Evolutionary conservation across 192 early-diverging fungal genomes (phyloP).

Genomic region (Powellomyces hirtus): DNA sequence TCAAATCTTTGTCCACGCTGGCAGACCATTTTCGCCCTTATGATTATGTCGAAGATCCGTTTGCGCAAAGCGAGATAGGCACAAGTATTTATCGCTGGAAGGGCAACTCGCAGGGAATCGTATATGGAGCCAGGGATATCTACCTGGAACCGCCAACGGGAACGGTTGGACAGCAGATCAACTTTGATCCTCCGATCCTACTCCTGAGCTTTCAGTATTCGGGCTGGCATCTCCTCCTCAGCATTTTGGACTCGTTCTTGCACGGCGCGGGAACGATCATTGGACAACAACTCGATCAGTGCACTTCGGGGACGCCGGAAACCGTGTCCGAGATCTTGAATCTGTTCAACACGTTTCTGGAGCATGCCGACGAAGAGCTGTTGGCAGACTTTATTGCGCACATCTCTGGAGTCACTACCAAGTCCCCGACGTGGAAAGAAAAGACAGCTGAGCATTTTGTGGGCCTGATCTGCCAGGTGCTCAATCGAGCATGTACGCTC

Average conservation of each 20-base stretch:
- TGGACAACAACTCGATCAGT: background rate
- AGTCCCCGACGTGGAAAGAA: background rate
- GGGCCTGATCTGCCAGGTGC: conserved; percentile 34
- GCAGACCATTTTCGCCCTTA: conserved; percentile 25
- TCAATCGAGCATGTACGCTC: conserved; percentile 30
- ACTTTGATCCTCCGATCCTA: conserved; percentile 20
- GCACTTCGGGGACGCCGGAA: conserved; percentile 15
- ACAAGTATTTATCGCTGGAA: background rate
- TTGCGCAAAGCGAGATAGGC: background rate
- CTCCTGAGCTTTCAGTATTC: conserved; percentile 32
- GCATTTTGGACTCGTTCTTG: conserved; percentile 42
- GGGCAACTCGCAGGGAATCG: conserved; percentile 9
- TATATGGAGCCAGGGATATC: conserved; percentile 17
- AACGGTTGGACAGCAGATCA: conserved; percentile 12
- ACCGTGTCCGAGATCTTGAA: conserved; percentile 26
- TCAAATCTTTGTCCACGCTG: conserved; percentile 29
- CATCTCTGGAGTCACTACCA: conserved; percentile 8
- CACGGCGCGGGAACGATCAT: conserved; percentile 5
- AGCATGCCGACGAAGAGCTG: conserved; percentile 24
- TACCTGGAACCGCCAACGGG: conserved; percentile 17
- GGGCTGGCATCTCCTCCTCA: conserved; percentile 42
- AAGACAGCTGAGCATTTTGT: conserved; percentile 27
- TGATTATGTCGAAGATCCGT: conserved; percentile 26
- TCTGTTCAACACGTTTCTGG: conserved; percentile 36
- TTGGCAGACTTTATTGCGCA: conserved; percentile 27